Conservation (phyloP, 129 eudicot genomes). For the Heracleum sosnowskyi region DNA sequence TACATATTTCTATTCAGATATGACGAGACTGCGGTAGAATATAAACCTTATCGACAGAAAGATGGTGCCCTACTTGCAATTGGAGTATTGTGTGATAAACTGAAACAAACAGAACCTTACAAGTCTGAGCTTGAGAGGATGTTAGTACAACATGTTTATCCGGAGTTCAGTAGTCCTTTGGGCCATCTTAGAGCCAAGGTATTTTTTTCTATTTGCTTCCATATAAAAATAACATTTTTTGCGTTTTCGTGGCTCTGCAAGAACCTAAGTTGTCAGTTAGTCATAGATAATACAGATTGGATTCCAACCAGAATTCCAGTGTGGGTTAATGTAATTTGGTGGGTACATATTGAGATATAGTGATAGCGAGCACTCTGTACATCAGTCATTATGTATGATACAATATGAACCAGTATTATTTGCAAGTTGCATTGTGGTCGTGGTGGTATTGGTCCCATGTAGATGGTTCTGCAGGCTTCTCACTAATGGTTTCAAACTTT, state of each 20-base stretch:
- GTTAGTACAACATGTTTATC: constrained; percentile 92
- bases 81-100: constrained; percentile 81
- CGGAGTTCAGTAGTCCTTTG: constrained; percentile 79
- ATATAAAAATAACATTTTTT: neutral
- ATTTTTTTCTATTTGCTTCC: constrained; percentile 1
- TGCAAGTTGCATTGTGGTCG: neutral
- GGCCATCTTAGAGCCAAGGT: constrained; percentile 97
- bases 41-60: constrained; percentile 81
- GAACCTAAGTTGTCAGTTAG: neutral
- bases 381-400: neutral
- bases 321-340: neutral
- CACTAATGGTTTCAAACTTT: neutral
- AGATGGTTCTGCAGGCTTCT: neutral
- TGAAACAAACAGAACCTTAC: constrained; percentile 89
- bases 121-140: constrained; percentile 90
- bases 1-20: constrained; percentile 38
- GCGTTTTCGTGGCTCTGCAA: neutral
- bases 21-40: constrained; percentile 57
- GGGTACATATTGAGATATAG: neutral
- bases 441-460: neutral
- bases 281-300: neutral
- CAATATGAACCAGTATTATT: neutral
- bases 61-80: constrained; percentile 99
- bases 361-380: neutral
- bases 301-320: neutral